Evolutionary conservation across 164 flowering plant genomes (phyloP).

Genomic region (Nelumbo lutea): DNA sequence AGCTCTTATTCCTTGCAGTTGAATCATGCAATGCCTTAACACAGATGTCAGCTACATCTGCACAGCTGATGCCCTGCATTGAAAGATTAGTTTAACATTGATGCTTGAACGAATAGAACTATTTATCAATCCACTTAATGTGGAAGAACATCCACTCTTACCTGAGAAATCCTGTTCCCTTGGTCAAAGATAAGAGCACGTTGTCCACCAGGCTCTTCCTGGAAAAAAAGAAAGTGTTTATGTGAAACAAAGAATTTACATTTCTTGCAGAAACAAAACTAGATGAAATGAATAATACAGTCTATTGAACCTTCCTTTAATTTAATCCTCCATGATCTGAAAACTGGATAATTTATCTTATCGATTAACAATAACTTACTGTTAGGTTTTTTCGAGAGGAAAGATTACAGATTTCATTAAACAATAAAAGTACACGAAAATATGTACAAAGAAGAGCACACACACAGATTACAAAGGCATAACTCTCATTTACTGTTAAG

Average conservation of each 20-base stretch:
- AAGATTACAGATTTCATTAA: no score
- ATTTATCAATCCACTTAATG: neutral
- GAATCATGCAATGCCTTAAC: conserved; percentile 97
- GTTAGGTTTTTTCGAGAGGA: no score
- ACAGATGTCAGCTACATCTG: conserved; percentile 98
- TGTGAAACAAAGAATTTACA: neutral
- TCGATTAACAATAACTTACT: no score
- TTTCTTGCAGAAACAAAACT: neutral
- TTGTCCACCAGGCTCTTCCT: conserved; percentile 99
- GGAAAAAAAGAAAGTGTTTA: conserved; percentile 14
- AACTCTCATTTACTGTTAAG: no score
- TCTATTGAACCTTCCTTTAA: no score
- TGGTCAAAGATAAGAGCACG: conserved; percentile 97
- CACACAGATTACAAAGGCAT: neutral
- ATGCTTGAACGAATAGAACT: neutral
- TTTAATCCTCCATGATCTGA: no score
- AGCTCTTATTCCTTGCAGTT: conserved; percentile 95
- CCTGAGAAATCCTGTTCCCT: conserved; percentile 98
- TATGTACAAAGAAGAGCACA: neutral
- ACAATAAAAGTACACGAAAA: neutral
- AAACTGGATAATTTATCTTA: no score
- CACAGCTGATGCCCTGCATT: conserved; percentile 93
- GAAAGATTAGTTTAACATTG: conserved; percentile 4
- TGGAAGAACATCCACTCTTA: conserved; percentile 13
- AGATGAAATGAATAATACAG: no score